Evolutionary conservation across 208 protist genomes (phyloP), one percentile per base, ranked within the genome.

Genomic region (Acanthamoeba sp.): DNA sequence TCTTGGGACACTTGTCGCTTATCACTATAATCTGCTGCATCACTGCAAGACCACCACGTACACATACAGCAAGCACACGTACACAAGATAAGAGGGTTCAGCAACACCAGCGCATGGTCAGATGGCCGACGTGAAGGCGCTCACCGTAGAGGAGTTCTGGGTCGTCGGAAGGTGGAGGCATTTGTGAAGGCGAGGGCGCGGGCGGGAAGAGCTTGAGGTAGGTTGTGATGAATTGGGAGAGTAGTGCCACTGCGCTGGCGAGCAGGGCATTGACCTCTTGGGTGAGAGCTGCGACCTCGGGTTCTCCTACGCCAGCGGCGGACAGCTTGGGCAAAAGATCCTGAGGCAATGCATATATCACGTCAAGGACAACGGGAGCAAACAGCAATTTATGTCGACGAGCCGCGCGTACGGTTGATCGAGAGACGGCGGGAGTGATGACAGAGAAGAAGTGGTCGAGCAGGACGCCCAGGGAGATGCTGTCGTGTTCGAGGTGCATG

Each of bases 201-300:
- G 76, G 76, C 0, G 76, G 76, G 22, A 85, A 85, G 9, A 57
- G 18, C 76, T 85, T 85, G 24, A 85, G 38, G 24, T 85, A 59
- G 16, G 42, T 5, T 2, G 76, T 0, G 16, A 85, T 22, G 42
- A 85, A 85, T 9, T n/a, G 76, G 0, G 76, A 57, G 2, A 85
- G 42, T 5, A 85, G 24, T 10, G n/a, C 24, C 18, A 85, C n/a
- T 18, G 76, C 76, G 20, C 48, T 22, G 0, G 38, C 20, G 29
- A 85, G 59, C 45, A 85, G 76, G 12, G 76, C 76, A 22, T 85
- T 85, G 76, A 45, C 76, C 45, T 85, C 42, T 24, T 85, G 40
- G 3, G 76, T 4, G 3, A 85, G 10, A 38, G 5, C 12, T 0
- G 76, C 27, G 0, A 45, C 76, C 27, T 85, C 76, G 45, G 20